Percentiles rank a stretch among this genome's conserved stretches.
phyloP scores from a whole-genome alignment of 495 filamentous ascomycete species.

The Trichoderma orchidacearum region DNA sequence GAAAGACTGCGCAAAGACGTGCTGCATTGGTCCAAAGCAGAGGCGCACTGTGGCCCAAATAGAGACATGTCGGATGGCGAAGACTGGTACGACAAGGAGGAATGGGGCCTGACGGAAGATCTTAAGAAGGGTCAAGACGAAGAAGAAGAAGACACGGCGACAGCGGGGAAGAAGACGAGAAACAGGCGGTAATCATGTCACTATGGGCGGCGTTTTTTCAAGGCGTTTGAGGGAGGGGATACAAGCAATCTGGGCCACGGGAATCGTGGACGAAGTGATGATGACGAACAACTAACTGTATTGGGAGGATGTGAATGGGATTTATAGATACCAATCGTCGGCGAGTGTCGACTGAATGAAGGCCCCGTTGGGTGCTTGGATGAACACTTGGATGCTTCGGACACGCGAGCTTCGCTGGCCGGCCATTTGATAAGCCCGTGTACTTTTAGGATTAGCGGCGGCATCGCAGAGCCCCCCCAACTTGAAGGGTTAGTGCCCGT shows the following conservation, averaged over 20 bases:
- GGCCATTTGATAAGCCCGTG: no score
- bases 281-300: neutral
- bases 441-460: neutral
- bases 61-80: constrained; percentile 73
- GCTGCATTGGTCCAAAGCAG: constrained; percentile 73
- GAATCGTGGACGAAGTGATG: neutral
- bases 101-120: constrained; percentile 74
- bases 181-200: constrained; percentile 34
- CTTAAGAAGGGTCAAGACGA: constrained; percentile 87
- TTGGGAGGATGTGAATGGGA: neutral
- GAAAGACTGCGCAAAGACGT: constrained; percentile 69
- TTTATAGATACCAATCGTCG: neutral
- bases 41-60: constrained; percentile 67
- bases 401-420: neutral
- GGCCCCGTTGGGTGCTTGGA: neutral
- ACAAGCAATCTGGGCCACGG: neutral
- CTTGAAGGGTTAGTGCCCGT: neutral
- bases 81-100: constrained; percentile 89
- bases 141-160: constrained; percentile 66
- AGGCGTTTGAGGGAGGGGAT: neutral
- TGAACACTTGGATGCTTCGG: neutral
- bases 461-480: neutral
- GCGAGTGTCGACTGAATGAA: neutral
- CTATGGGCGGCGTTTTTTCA: neutral
- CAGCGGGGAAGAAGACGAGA: constrained; percentile 62